Conservation (phyloP, 2,329 filamentous ascomycete species). For the Pyricularia sp. region DNA sequence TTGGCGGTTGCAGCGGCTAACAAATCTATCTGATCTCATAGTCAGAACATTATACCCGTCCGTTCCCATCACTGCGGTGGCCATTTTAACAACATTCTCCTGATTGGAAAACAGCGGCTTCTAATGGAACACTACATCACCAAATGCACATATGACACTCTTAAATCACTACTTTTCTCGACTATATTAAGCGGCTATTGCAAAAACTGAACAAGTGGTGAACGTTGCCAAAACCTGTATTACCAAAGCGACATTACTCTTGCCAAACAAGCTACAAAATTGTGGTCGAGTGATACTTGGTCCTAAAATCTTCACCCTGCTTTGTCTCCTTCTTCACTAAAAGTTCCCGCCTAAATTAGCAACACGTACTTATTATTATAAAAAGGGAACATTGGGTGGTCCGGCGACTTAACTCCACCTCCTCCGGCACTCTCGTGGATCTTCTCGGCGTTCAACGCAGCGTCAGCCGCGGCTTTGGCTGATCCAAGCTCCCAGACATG, state of each 20-base stretch:
- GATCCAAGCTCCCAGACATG: slow-evolving; percentile 4
- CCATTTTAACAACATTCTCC: background rate
- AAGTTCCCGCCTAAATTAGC: background rate
- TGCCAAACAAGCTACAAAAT: background rate
- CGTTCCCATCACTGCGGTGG: background rate
- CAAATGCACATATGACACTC: background rate
- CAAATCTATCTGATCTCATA: background rate
- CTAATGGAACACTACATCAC: background rate
- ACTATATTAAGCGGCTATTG: background rate
- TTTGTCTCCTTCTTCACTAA: background rate
- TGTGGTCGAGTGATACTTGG: background rate
- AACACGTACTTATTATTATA: background rate
- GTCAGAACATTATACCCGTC: background rate
- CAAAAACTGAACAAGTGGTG: background rate
- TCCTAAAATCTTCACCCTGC: background rate
- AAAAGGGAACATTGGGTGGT: background rate
- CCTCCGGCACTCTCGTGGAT: background rate
- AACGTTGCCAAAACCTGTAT: background rate
- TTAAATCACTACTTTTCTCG: background rate
- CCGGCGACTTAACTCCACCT: background rate
- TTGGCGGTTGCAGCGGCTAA: background rate
- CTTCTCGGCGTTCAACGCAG: background rate
- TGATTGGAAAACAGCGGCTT: background rate
- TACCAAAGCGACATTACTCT: background rate
- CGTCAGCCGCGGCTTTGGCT: background rate